Conservation (phyloP, 2,329 filamentous ascomycete genomes). For the Aspergillus caelatus region DNA sequence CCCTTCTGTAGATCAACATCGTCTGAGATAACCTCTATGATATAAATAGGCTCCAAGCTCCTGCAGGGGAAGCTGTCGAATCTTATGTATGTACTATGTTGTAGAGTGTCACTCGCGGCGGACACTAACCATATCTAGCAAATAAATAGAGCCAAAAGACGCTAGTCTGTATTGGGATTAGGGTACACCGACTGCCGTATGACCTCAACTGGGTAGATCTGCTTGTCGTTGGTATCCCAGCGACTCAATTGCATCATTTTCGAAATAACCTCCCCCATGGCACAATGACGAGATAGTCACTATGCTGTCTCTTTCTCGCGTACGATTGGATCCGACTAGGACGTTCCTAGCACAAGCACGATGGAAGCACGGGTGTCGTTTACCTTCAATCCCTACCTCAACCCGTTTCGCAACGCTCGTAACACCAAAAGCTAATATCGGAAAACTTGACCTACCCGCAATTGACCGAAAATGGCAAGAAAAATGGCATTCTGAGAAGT, state of each 20-base stretch:
- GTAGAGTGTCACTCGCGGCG: no score
- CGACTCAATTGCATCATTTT: not conserved
- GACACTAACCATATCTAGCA: no score
- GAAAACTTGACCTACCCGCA: constrained; percentile 46
- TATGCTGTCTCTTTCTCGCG: constrained; percentile 33
- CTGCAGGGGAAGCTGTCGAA: no score
- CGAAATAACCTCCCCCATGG: not conserved
- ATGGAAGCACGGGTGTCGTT: constrained; percentile 19
- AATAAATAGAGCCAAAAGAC: not conserved
- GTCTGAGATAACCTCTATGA: no score
- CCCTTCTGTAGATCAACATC: no score
- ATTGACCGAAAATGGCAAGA: constrained; percentile 60
- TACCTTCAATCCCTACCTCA: constrained; percentile 13
- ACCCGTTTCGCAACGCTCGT: constrained; percentile 30
- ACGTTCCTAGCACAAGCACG: constrained; percentile 22
- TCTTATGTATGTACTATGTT: no score
- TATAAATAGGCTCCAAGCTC: no score
- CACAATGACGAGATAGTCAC: constrained; percentile 26
- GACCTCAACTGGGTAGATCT: constrained; percentile 6
- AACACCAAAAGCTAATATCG: constrained; percentile 16
- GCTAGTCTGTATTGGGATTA: constrained; percentile 27
- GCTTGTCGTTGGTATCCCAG: not conserved
- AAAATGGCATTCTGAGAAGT: constrained; percentile 45
- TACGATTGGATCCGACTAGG: constrained; percentile 28
- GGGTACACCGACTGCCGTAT: constrained; percentile 5